Percentiles rank a stretch among this genome's conserved stretches.
phyloP scores from a whole-genome alignment of 345 rosid genomes.

The Sisymbrium altissimum region DNA sequence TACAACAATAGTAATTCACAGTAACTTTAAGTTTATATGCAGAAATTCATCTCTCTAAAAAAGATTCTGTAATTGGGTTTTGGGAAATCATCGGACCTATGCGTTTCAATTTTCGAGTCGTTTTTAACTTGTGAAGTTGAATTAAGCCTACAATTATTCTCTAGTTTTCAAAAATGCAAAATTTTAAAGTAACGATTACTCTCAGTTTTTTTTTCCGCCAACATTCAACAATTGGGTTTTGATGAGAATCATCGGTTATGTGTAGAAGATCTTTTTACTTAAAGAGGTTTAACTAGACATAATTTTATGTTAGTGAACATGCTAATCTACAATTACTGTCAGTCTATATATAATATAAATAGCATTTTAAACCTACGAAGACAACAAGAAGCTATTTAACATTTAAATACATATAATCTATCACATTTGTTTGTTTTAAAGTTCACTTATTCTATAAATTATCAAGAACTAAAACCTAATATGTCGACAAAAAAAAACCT shows the following conservation, averaged over 20 bases:
- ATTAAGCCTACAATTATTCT: neutral
- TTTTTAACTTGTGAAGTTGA: neutral
- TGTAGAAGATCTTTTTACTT: neutral
- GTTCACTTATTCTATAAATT: neutral
- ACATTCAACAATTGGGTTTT: neutral
- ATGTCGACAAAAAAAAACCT: no score
- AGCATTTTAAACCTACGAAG: constrained; percentile 2
- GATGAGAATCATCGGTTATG: neutral
- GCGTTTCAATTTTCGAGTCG: constrained; percentile 13
- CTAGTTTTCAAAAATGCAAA: neutral
- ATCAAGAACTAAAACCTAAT: no score
- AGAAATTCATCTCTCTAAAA: neutral
- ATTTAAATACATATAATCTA: neutral
- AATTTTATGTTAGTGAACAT: constrained; percentile 9
- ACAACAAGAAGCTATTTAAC: neutral
- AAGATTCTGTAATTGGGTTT: constrained; percentile 4
- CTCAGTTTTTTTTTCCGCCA: neutral
- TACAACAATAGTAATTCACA: neutral
- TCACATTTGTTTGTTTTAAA: neutral
- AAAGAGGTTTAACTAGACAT: neutral
- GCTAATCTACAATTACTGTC: constrained; percentile 26
- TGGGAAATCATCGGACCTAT: constrained; percentile 14
- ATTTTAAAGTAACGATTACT: neutral
- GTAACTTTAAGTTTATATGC: neutral
- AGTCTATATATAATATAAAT: neutral